Base-by-base conservation (phyloP, 2,329 filamentous ascomycete genomes). In the Phaeosphaeria sp. region DNA sequence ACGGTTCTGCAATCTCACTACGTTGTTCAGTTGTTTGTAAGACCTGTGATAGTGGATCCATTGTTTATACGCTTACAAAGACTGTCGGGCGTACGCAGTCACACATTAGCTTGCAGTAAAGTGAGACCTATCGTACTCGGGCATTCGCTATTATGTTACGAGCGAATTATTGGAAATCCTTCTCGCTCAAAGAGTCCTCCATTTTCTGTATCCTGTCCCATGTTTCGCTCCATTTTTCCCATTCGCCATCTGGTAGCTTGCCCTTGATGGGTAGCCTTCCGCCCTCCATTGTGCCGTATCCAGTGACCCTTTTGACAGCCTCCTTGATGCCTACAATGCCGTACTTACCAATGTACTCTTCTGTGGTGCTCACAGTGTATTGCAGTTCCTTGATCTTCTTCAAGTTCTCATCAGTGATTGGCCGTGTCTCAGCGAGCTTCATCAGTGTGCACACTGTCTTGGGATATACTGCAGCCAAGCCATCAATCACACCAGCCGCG, bases 281-380 rank as follows among this genome's bases (percentile, higher is more conserved):
- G 13, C 86, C 87, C 57, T 87, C 86, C 54, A 78, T 73, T 51
- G 86, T 85, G 1, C 87, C 87, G 54, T 88, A 80, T 0, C 84
- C 83, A 58, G 86, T 80, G n/a, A 88, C 76, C 43, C 87, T 77
- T 56, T 82, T 83, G 6, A 87, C 79, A 0, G 83, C 86, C 75
- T 90, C 87, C 73, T 89, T 89, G 70, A 90, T 88, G 1, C 87
- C 88, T 0, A 89, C 82, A 0, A 85, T 85, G 0, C 87, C 87
- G 71, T 82, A 86, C 60, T 77, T 82, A 0, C 83, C 87, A 53
- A 90, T 82, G 46, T 87, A 77, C 74, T 89, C 87, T 73, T 89
- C 87, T 27, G 86, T 83, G 2, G 81, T 79, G 64, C 85, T 88
- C 48, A 89, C 82, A 57, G 80, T 83, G 72, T 83, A 89, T 74